phyloP scores from a whole-genome alignment of 257 asterid genomes.

The Vinca minor region DNA sequence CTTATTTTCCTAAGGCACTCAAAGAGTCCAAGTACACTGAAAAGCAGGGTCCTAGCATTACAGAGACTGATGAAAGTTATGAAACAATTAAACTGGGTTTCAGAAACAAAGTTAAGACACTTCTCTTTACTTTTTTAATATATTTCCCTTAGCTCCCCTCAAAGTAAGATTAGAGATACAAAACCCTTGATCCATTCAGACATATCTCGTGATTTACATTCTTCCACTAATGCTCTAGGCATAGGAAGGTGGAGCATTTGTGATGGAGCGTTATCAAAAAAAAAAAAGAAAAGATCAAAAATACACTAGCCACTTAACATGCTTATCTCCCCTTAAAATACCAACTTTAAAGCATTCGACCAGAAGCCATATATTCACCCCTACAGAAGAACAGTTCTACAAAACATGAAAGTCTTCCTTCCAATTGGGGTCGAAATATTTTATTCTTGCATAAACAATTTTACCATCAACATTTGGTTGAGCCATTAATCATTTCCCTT shows the following conservation, averaged over 20 bases:
- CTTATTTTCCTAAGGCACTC: neutral
- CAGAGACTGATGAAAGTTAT: neutral
- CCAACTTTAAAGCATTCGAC: too few relatives aligned
- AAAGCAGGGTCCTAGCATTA: neutral
- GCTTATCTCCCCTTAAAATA: neutral
- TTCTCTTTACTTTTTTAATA: neutral
- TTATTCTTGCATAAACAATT: too few relatives aligned
- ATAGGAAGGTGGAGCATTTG: too few relatives aligned
- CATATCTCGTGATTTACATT: too few relatives aligned
- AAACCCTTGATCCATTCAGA: too few relatives aligned
- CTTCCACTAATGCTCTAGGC: too few relatives aligned
- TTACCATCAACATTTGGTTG: too few relatives aligned
- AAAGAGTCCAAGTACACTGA: neutral
- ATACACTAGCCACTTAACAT: neutral
- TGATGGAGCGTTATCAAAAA: too few relatives aligned
- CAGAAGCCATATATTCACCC: neutral
- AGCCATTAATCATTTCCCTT: too few relatives aligned
- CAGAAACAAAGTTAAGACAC: neutral
- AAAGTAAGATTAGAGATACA: neutral
- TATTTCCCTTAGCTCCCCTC: neutral
- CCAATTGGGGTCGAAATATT: too few relatives aligned
- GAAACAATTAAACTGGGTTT: neutral
- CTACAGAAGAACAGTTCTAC: neutral
- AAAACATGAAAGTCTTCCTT: too few relatives aligned
- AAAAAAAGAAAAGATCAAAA: too few relatives aligned